These are phyloP conservation scores for Dipteronia dyeriana DNA, from an alignment of 345 rosid species.

Conservation along the genomic window DNA sequence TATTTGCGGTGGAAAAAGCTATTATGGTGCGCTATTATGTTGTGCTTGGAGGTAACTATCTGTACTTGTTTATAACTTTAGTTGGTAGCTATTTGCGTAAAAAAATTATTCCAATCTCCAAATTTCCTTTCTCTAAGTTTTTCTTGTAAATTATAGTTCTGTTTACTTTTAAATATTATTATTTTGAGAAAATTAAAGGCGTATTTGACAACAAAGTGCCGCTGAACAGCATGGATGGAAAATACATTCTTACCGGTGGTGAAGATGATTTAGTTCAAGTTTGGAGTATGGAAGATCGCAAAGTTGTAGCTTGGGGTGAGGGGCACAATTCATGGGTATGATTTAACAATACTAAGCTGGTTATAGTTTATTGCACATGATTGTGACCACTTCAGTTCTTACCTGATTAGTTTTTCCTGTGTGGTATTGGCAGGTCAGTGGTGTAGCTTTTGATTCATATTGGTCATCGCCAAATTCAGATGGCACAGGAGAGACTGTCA, in stretches of 20 bases:
- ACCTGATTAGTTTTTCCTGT: slow-evolving; percentile 21
- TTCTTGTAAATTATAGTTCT: background rate
- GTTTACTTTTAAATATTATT: slow-evolving; percentile 6
- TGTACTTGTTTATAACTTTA: slow-evolving; percentile 2
- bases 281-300: slow-evolving; percentile 99
- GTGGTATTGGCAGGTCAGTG: slow-evolving; percentile 81
- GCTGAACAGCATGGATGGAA: slow-evolving; percentile 87
- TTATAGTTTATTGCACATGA: slow-evolving; percentile 16
- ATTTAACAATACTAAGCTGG: slow-evolving; percentile 16
- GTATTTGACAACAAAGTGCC: slow-evolving; percentile 21
- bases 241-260: slow-evolving; percentile 95
- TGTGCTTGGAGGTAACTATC: slow-evolving; percentile 73
- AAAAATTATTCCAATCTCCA: slow-evolving; percentile 6
- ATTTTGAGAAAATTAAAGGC: slow-evolving; percentile 10
- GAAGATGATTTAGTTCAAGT: slow-evolving; percentile 99
- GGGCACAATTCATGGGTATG: slow-evolving; percentile 99
- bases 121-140: background rate
- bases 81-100: slow-evolving; percentile 10
- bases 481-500: slow-evolving; percentile 77
- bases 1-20: slow-evolving; percentile 70
- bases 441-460: slow-evolving; percentile 96
- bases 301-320: slow-evolving; percentile 99
- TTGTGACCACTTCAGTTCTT: slow-evolving; percentile 22
- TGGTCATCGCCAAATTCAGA: slow-evolving; percentile 91
- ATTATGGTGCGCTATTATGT: slow-evolving; percentile 75